These are phyloP conservation scores for Lasiosphaeria hispida DNA, from an alignment of 495 filamentous ascomycete species.

Conservation along the genomic window DNA sequence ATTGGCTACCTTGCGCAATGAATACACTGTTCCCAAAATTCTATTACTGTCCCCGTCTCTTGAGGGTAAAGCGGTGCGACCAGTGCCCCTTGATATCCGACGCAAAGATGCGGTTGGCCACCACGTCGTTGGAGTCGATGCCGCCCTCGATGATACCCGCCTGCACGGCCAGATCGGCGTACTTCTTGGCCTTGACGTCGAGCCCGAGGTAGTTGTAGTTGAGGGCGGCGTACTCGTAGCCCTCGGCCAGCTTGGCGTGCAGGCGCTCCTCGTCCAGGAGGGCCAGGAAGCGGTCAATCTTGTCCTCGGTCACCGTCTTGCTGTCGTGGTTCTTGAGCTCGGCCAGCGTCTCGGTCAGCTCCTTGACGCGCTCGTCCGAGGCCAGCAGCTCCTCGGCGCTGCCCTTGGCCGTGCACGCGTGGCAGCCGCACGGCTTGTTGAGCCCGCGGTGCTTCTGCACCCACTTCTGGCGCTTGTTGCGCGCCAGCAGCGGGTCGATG, in stretches of 20 bases:
- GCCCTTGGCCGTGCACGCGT: constrained; percentile 17
- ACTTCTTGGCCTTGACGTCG: constrained; percentile 25
- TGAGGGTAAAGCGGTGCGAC: constrained; percentile 19
- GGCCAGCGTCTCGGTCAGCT: constrained; percentile 23
- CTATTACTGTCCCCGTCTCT: constrained; percentile 8
- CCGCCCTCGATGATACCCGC: constrained; percentile 31
- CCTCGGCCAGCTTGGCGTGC: constrained; percentile 26
- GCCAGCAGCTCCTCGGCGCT: constrained; percentile 12
- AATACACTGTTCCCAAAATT: too few species aligned
- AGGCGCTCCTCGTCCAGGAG: constrained; percentile 31
- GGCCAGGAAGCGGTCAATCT: constrained; percentile 32
- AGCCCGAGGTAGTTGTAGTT: constrained; percentile 38
- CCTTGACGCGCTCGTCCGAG: constrained; percentile 26
- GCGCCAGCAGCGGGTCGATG: constrained; percentile 26
- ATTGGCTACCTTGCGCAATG: too few species aligned
- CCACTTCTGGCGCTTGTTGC: constrained; percentile 24
- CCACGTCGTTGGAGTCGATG: constrained; percentile 20
- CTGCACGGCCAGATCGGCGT: constrained; percentile 29
- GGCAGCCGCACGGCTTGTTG: constrained; percentile 22
- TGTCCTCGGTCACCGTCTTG: constrained; percentile 19
- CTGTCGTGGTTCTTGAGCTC: constrained; percentile 33
- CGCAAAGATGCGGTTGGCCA: constrained; percentile 24
- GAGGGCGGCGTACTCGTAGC: constrained; percentile 37
- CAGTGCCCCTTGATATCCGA: constrained; percentile 25
- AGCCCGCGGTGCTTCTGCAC: constrained; percentile 17